These are phyloP conservation scores for Claviceps spartinae DNA, from an alignment of 2,329 filamentous ascomycete genomes.

Conservation along the genomic window DNA sequence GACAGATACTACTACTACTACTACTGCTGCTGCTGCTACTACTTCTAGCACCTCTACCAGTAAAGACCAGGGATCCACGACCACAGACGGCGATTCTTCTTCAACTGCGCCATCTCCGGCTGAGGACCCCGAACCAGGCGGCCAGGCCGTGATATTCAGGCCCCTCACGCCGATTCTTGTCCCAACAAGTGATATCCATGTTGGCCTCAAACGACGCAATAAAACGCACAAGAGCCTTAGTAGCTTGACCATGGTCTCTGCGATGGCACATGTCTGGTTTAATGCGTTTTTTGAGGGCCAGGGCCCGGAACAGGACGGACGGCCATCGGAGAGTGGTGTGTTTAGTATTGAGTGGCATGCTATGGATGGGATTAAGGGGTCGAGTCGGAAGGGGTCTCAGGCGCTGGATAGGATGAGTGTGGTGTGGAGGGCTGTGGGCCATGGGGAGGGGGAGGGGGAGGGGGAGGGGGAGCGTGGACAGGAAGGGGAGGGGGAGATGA, in stretches of 20 bases:
- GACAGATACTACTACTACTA: constrained; percentile 5
- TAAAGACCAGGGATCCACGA: background rate
- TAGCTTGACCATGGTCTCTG: constrained; percentile 79
- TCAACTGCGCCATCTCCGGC: background rate
- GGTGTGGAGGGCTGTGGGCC: constrained; percentile 52
- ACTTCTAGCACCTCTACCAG: no score
- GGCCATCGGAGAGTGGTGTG: constrained; percentile 51
- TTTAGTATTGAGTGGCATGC: constrained; percentile 47
- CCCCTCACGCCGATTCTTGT: constrained; percentile 56
- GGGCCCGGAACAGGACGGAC: constrained; percentile 54
- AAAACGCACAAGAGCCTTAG: constrained; percentile 64
- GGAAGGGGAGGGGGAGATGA: constrained; percentile 16
- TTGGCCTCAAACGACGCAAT: constrained; percentile 78
- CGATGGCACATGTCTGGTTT: constrained; percentile 93
- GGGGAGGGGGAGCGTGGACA: no score
- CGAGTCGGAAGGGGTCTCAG: constrained; percentile 63
- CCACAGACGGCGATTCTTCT: background rate
- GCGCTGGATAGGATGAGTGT: constrained; percentile 74
- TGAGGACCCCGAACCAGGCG: constrained; percentile 37
- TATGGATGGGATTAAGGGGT: constrained; percentile 93
- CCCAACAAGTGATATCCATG: constrained; percentile 75
- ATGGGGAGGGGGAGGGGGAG: no score
- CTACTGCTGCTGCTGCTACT: constrained; percentile 1
- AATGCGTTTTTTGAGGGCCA: constrained; percentile 85
- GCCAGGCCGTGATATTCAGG: constrained; percentile 65